phyloP scores from a whole-genome alignment of 345 rosid genomes.

The Alliaria petiolata region DNA sequence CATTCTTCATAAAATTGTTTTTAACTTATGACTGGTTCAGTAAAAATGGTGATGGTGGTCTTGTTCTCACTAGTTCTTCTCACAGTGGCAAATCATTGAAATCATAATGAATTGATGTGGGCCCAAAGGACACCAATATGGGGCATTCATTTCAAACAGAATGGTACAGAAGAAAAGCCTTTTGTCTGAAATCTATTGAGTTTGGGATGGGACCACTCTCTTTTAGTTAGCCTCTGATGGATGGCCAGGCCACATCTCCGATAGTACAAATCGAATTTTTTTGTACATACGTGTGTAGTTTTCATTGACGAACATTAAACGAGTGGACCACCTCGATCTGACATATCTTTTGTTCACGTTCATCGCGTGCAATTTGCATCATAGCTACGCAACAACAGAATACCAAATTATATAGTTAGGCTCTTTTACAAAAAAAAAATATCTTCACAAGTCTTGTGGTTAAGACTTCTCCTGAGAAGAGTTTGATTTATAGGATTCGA shows the following conservation, averaged over 20 bases:
- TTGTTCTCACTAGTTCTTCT: neutral
- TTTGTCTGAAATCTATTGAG: neutral
- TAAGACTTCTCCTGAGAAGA: neutral
- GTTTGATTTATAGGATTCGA: conserved; percentile 1
- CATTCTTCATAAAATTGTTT: too few species aligned
- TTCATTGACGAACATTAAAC: neutral
- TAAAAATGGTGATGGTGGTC: neutral
- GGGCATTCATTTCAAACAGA: neutral
- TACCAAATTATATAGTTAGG: too few species aligned
- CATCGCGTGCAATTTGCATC: neutral
- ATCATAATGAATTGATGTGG: neutral
- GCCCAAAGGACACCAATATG: neutral
- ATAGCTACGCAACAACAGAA: too few species aligned
- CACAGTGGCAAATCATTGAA: neutral
- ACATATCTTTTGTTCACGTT: neutral
- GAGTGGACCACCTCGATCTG: neutral
- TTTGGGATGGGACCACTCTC: neutral
- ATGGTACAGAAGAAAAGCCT: neutral
- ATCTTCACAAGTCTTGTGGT: conserved; percentile 3
- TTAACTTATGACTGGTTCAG: too few species aligned
- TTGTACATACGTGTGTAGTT: neutral
- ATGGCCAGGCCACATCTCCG: neutral
- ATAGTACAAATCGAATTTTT: neutral
- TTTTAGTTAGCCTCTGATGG: neutral
- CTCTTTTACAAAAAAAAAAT: neutral